phyloP scores from a whole-genome alignment of 2,329 filamentous ascomycete species.

The Colletotrichum sp. region DNA sequence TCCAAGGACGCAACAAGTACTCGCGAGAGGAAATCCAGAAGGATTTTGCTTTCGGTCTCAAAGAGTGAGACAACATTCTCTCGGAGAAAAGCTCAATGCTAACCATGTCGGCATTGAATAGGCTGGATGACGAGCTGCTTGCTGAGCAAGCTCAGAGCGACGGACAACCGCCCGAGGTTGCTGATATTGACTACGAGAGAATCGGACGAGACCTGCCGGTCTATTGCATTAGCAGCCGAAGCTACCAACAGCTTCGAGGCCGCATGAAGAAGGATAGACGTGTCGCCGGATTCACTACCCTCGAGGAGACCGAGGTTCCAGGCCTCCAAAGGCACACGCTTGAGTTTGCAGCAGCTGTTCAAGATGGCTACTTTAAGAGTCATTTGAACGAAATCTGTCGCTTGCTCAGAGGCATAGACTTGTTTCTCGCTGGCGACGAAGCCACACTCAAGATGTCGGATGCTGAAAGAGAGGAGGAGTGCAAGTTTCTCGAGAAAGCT shows the following conservation, averaged over 20 bases:
- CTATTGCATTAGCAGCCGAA: slow-evolving; percentile 68
- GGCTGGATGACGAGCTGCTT: slow-evolving; percentile 6
- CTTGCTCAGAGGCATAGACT: not conserved
- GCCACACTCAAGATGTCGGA: not conserved
- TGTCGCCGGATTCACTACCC: slow-evolving; percentile 55
- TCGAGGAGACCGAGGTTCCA: slow-evolving; percentile 64
- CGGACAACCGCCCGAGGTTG: not conserved
- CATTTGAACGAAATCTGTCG: not conserved
- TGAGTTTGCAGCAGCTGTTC: slow-evolving; percentile 52
- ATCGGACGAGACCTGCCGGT: slow-evolving; percentile 62
- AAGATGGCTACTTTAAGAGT: not conserved
- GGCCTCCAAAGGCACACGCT: slow-evolving; percentile 63
- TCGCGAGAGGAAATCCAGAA: slow-evolving; percentile 35
- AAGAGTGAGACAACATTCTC: slow-evolving; percentile 46
- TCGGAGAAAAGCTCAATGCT: slow-evolving; percentile 56
- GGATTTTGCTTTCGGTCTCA: slow-evolving; percentile 33
- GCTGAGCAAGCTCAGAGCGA: not conserved
- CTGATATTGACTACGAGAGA: slow-evolving; percentile 62
- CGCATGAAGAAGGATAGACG: slow-evolving; percentile 56
- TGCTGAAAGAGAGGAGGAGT: not conserved
- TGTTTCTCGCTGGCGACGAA: not conserved
- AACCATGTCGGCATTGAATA: not conserved
- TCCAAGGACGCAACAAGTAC: slow-evolving; percentile 61
- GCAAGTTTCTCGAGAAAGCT: not conserved
- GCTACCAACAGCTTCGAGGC: slow-evolving; percentile 66